Evolutionary conservation across 352 stramenopile species (phyloP).

Genomic region (Globisporangium lucens): DNA sequence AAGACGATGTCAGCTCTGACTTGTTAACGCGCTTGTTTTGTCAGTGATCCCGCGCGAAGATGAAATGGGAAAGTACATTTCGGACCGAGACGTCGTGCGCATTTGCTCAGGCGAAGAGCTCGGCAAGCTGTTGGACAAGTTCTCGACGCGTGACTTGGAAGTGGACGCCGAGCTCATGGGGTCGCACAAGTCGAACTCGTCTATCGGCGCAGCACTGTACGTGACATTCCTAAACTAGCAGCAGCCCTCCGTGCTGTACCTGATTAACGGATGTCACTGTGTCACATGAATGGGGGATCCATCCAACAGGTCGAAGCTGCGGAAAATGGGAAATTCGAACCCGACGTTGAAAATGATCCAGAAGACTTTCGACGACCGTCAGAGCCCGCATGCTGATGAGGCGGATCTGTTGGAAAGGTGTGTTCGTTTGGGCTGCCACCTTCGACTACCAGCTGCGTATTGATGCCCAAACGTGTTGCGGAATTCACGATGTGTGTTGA

Average conservation of each 20-base stretch:
- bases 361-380: conserved; percentile 65
- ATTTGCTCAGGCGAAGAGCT: conserved; percentile 63
- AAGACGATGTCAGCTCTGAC: background rate
- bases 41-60: conserved; percentile 53
- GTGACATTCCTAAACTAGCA: conserved; percentile 3
- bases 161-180: conserved; percentile 68
- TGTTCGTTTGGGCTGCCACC: background rate
- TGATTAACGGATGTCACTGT: background rate
- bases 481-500: background rate
- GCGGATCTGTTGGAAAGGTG: conserved; percentile 43
- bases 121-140: conserved; percentile 60
- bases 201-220: conserved; percentile 59
- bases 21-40: background rate
- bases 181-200: conserved; percentile 40
- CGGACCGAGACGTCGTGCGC: conserved; percentile 67
- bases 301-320: conserved; percentile 52
- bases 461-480: background rate
- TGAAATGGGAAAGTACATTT: conserved; percentile 59
- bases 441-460: background rate
- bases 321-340: conserved; percentile 61
- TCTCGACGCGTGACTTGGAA: conserved; percentile 51
- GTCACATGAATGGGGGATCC: background rate
- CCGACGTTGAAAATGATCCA: conserved; percentile 68
- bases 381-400: conserved; percentile 41
- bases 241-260: background rate